A percentile compares a stretch with the other conserved stretches of the same genome.
These are phyloP conservation scores for Rosa hybrid DNA, from an alignment of 331 rosid genomes.

Conservation along the genomic window DNA sequence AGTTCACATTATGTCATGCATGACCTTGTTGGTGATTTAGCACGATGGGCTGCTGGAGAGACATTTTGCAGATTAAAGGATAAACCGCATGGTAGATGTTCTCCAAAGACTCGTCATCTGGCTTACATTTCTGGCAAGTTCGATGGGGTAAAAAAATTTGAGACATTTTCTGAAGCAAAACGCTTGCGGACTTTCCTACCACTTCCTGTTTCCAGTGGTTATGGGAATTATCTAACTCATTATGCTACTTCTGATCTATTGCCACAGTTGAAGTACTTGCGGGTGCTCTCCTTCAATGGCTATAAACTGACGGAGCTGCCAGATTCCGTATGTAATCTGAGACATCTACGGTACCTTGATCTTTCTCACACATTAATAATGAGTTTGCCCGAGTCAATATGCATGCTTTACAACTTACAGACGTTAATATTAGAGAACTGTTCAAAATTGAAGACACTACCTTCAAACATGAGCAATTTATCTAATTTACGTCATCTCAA, in stretches of 20 bases:
- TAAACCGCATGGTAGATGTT: neutral
- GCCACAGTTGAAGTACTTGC: constrained; percentile 11
- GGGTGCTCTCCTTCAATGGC: constrained; percentile 19
- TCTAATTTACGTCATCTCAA: neutral
- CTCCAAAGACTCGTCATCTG: neutral
- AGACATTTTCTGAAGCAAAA: neutral
- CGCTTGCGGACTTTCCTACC: constrained; percentile 26
- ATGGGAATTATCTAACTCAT: neutral
- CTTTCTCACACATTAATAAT: neutral
- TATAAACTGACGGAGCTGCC: neutral
- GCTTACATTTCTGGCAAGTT: neutral
- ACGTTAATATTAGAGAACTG: neutral
- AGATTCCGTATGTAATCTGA: neutral
- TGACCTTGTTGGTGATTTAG: constrained; percentile 20
- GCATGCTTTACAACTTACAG: constrained; percentile 2
- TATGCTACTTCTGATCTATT: neutral
- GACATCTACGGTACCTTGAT: neutral
- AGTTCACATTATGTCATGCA: neutral
- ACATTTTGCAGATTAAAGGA: neutral
- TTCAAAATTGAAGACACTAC: neutral
- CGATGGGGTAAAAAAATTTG: constrained; percentile 3
- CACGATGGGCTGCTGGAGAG: neutral
- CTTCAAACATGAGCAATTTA: neutral
- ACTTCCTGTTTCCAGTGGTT: too few relatives aligned
- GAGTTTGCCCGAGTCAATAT: neutral